Base-by-base conservation (phyloP, 169 alveolate genomes). In the Cryptosporidium sp. region DNA sequence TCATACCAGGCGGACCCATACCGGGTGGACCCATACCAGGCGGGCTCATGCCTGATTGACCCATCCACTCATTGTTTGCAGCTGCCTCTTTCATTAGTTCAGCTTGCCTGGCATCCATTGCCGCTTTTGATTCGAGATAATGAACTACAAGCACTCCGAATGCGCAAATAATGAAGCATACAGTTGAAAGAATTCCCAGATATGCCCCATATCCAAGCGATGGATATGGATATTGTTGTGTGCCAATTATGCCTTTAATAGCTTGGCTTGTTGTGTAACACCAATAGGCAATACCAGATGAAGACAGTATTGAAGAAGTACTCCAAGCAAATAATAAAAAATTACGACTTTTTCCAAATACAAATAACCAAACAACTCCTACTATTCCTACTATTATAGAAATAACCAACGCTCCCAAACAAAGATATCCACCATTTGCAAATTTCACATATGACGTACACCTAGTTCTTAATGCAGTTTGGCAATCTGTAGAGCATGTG, bases 321-420 rank as follows among this genome's bases (percentile, higher is more conserved):
- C 87, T 80, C 87, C 87, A 80, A 12, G 87, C 87, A 80, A 80
- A 80, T 29, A 80, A 44, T n/a, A 80, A 65, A 80, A 80, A 80
- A 33, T 80, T 80, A 21, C 75, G 51, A 29, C 87, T 80, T 62
- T 80, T 80, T 23, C 87, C 87, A 65, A 80, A 80, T 8, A 80
- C 87, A 65, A 80, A 80, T 62, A 80, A 42, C 87, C 87, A 80
- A 3, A 80, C 87, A 18, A 80, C 75, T 23, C 75, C 87, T 26
- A 80, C 80, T 8, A 80, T 80, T 42, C 87, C 87, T 18, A 80
- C 75, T n/a, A 80, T 80, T 2, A 60, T 65, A 23, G 87, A 80
- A n/a, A 80, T 80, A 16, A 65, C 69, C 56, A 80, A 80, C 44
- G 87, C 87, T n/a, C 80, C 73, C 39, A 80, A 16, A 39, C 87